These are phyloP conservation scores for Furcasterigmium sp. DNA, from an alignment of 2,329 filamentous ascomycete genomes.

Conservation along the genomic window DNA sequence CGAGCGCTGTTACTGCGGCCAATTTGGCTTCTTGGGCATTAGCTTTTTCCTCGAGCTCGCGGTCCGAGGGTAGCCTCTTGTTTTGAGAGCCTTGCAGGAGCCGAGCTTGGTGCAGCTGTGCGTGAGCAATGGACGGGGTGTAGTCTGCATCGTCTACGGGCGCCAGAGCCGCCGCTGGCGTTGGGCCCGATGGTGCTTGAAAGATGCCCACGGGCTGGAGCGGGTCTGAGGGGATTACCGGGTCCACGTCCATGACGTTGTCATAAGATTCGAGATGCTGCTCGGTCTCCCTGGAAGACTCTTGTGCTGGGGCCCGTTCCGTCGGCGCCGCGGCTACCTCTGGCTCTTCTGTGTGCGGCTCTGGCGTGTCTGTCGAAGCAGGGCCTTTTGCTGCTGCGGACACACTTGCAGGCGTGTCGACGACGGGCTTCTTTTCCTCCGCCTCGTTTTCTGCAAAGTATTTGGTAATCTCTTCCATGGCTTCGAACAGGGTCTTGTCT, in stretches of 20 bases:
- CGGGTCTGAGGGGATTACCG: conserved; percentile 19
- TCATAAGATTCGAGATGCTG: conserved; percentile 2
- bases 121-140: conserved; percentile 69
- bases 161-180: conserved; percentile 67
- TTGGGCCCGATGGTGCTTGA: conserved; percentile 67
- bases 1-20: conserved; percentile 60
- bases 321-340: neutral
- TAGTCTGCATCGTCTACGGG: conserved; percentile 70
- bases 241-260: conserved; percentile 23
- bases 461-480: conserved; percentile 73
- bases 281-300: neutral
- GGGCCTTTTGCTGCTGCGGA: conserved; percentile 9
- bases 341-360: neutral
- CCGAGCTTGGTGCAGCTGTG: conserved; percentile 66
- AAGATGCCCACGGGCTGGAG: conserved; percentile 64
- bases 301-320: neutral
- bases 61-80: conserved; percentile 74
- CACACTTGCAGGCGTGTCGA: conserved; percentile 1
- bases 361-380: neutral
- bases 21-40: conserved; percentile 61
- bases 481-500: conserved; percentile 74
- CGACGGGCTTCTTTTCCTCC: conserved; percentile 11
- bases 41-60: conserved; percentile 68
- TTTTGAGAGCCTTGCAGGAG: conserved; percentile 62
- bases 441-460: conserved; percentile 59